Conservation (phyloP, 2,329 filamentous ascomycete genomes). For the Hypoxylon sp. region DNA sequence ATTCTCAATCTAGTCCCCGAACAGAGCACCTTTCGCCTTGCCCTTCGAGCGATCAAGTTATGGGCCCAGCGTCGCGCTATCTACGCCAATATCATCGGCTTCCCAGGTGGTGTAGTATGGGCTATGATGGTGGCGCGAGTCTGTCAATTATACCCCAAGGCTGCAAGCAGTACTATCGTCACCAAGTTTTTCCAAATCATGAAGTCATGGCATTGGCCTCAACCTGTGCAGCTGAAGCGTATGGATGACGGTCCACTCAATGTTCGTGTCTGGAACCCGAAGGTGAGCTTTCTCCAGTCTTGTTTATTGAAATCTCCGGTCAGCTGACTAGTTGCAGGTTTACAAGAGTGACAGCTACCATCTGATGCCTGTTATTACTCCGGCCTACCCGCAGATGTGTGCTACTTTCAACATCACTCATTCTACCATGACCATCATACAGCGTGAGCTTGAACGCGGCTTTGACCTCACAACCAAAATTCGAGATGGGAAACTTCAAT, state of each 20-base stretch:
- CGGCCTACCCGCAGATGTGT: slow-evolving; percentile 98
- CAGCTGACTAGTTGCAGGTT: slow-evolving; percentile 63
- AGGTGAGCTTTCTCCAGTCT: slow-evolving; percentile 64
- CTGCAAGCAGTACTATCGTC: slow-evolving; percentile 88
- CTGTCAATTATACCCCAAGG: slow-evolving; percentile 95
- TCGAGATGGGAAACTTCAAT: slow-evolving; percentile 80
- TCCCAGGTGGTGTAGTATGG: slow-evolving; percentile 97
- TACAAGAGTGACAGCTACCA: slow-evolving; percentile 87
- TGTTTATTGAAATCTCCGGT: slow-evolving; percentile 29
- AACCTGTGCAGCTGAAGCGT: slow-evolving; percentile 89
- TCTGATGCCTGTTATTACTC: slow-evolving; percentile 98
- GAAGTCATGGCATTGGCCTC: slow-evolving; percentile 92
- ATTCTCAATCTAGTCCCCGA: slow-evolving; percentile 92
- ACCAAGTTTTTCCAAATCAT: slow-evolving; percentile 96
- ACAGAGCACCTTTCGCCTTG: slow-evolving; percentile 88
- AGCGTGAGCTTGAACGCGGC: slow-evolving; percentile 84
- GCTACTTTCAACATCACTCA: slow-evolving; percentile 93
- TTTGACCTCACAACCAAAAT: slow-evolving; percentile 85
- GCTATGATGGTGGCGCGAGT: slow-evolving; percentile 97
- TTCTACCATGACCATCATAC: slow-evolving; percentile 88
- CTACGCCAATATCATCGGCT: slow-evolving; percentile 96
- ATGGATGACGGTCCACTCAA: slow-evolving; percentile 87
- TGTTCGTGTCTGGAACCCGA: slow-evolving; percentile 94
- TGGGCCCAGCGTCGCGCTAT: slow-evolving; percentile 95
- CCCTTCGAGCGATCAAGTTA: slow-evolving; percentile 91